Evolutionary conservation across 2,329 filamentous ascomycete genomes (phyloP).

Genomic region (Pseudopithomyces chartarum): DNA sequence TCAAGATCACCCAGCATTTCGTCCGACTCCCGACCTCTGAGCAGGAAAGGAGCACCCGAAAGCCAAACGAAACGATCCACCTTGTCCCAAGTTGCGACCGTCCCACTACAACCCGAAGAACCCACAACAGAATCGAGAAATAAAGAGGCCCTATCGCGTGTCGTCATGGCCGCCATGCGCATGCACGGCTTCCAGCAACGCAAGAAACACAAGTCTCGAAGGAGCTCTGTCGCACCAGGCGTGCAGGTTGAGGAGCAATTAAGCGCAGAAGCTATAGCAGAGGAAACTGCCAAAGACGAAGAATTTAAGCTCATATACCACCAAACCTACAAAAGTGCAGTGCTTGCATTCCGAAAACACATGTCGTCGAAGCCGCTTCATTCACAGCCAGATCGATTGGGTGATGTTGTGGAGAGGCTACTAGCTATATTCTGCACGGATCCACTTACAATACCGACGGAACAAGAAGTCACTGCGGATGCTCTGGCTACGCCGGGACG

Average conservation of each 20-base stretch:
- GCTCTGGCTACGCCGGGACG: constrained; percentile 35
- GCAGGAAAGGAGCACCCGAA: constrained; percentile 35
- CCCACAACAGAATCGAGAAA: constrained; percentile 49
- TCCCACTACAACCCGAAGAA: constrained; percentile 35
- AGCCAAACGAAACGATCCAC: constrained; percentile 34
- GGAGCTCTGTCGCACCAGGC: constrained; percentile 28
- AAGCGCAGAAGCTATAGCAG: constrained; percentile 22
- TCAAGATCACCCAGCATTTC: constrained; percentile 41
- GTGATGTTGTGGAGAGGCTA: constrained; percentile 54
- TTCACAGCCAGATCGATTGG: constrained; percentile 48
- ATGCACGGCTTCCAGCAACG: constrained; percentile 55
- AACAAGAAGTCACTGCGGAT: constrained; percentile 15
- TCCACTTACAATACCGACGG: constrained; percentile 40
- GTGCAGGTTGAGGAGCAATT: constrained; percentile 17
- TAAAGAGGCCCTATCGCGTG: constrained; percentile 55
- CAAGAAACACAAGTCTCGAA: constrained; percentile 41
- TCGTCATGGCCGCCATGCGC: constrained; percentile 60
- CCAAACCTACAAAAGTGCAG: constrained; percentile 55
- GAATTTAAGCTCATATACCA: constrained; percentile 60
- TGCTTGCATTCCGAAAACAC: constrained; percentile 53
- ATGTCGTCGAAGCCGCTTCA: constrained; percentile 46
- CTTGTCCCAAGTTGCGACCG: constrained; percentile 41
- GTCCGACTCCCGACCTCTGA: constrained; percentile 37
- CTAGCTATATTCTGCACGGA: constrained; percentile 54
- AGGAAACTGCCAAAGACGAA: constrained; percentile 49